Evolutionary conservation across 441 rosid genomes (phyloP).

Genomic region (Gossypium schwendimanii): DNA sequence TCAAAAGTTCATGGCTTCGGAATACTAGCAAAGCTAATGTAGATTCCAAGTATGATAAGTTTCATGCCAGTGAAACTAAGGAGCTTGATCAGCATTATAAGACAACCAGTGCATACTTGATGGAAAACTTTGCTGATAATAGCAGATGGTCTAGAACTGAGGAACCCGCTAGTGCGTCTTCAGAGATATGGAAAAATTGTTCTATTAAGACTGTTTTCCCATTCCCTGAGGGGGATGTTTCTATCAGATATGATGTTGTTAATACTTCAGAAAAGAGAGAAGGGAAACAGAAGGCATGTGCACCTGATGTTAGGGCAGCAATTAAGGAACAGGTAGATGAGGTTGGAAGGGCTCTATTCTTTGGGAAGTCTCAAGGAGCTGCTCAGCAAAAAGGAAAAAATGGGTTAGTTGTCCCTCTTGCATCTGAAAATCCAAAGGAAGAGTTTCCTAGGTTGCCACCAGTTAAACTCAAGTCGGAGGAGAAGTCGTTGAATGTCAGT

Average conservation of each 20-base stretch:
- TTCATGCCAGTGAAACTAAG: slow-evolving; percentile 35
- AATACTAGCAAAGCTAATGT: slow-evolving; percentile 41
- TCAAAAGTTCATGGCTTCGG: slow-evolving; percentile 49
- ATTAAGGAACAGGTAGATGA: slow-evolving; percentile 83
- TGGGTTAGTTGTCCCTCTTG: slow-evolving; percentile 39
- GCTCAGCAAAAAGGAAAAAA: slow-evolving; percentile 41
- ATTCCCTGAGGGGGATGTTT: slow-evolving; percentile 42
- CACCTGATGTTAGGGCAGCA: slow-evolving; percentile 44
- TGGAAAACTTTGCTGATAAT: slow-evolving; percentile 33
- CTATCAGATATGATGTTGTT: slow-evolving; percentile 32
- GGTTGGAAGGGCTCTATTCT: slow-evolving; percentile 60
- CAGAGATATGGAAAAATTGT: slow-evolving; percentile 69
- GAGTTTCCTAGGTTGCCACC: slow-evolving; percentile 81
- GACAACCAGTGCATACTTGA: slow-evolving; percentile 25
- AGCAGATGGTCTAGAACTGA: slow-evolving; percentile 51
- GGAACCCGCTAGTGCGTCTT: slow-evolving; percentile 34
- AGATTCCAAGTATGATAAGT: slow-evolving; percentile 33
- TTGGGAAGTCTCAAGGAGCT: slow-evolving; percentile 51
- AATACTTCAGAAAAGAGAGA: slow-evolving; percentile 42
- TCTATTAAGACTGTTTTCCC: slow-evolving; percentile 73
- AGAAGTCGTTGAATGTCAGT: slow-evolving; percentile 50
- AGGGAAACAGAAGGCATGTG: slow-evolving; percentile 57
- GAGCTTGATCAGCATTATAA: slow-evolving; percentile 40
- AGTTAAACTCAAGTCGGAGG: slow-evolving; percentile 72
- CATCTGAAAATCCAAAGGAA: slow-evolving; percentile 58